Evolutionary conservation across 2,329 filamentous ascomycete genomes (phyloP), one percentile per base, ranked within the genome.

Genomic region (Apiospora malaysiana): DNA sequence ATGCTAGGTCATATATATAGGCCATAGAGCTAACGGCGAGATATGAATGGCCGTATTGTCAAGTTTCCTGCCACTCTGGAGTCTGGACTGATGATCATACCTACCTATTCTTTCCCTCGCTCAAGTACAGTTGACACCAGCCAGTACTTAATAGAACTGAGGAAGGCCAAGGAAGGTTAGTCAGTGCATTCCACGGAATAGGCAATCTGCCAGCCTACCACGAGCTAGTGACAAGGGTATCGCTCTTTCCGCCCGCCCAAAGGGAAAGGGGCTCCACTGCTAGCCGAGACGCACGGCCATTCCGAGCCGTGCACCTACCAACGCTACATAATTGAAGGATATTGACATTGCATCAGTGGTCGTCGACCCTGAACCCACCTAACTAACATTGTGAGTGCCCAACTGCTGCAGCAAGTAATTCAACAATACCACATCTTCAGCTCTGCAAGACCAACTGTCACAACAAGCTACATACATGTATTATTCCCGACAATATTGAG

Each of bases 281-380:
- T 63, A 63, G 56, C 56, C 56, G 56, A 40, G 56, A 63, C 27
- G 56, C 56, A 63, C 56, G 56, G 18, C 27, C 56, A n/a, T 63
- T 63, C 8, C 4, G 21, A 63, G 27, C 56, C 56, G 56, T 56
- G 49, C 51, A 37, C 51, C 27, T 59, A 37, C 51, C 16, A 37
- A 59, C 16, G 25, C 49, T 56, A 56, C 49, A 32, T 32, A 51
- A 25, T n/a, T 51, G 23, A 25, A n/a, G 5, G 18, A n/a, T 9
- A 8, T 23, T 49, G 32, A 12, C 10, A 23, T 14, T 25, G 14
- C n/a, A 25, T 25, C 47, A 25, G 46, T 56, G 49, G 49, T 27
- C 14, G 23, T 27, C 25, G 51, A 37, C 25, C 27, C 27, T 18
- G 14, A 27, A 21, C 18, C 16, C 27, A n/a, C n/a, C n/a, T n/a